phyloP scores from a whole-genome alignment of 441 rosid genomes.

The Omphalea diandra region DNA sequence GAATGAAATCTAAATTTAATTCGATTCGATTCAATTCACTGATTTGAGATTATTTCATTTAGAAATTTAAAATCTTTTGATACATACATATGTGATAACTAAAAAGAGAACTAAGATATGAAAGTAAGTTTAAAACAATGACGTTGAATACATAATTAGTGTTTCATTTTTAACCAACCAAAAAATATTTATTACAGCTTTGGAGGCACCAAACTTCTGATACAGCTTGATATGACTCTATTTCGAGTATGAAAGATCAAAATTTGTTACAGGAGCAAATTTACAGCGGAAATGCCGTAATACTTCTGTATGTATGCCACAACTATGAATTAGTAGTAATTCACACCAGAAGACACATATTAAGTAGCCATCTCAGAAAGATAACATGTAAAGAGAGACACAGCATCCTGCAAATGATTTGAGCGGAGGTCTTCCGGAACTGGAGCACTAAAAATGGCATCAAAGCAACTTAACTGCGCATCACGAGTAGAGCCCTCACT shows the following conservation, averaged over 20 bases:
- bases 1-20: no score
- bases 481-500: conserved; percentile 50
- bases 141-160: no score
- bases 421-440: conserved; percentile 70
- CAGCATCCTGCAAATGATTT: conserved; percentile 87
- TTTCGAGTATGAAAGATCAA: background rate
- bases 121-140: no score
- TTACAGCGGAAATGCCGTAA: conserved; percentile 14
- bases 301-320: no score
- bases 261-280: background rate
- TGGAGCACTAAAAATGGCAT: conserved; percentile 64
- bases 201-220: background rate
- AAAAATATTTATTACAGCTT: no score
- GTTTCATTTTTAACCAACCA: no score
- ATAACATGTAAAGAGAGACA: conserved; percentile 67
- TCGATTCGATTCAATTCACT: no score
- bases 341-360: background rate
- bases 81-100: no score
- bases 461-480: conserved; percentile 67
- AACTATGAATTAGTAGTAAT: background rate
- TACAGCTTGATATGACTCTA: background rate
- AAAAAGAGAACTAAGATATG: no score
- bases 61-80: no score
- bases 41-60: no score
- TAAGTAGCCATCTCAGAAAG: conserved; percentile 57